These are phyloP conservation scores for Bacterosira constricta DNA, from an alignment of 108 stramenopile genomes.

Conservation along the genomic window DNA sequence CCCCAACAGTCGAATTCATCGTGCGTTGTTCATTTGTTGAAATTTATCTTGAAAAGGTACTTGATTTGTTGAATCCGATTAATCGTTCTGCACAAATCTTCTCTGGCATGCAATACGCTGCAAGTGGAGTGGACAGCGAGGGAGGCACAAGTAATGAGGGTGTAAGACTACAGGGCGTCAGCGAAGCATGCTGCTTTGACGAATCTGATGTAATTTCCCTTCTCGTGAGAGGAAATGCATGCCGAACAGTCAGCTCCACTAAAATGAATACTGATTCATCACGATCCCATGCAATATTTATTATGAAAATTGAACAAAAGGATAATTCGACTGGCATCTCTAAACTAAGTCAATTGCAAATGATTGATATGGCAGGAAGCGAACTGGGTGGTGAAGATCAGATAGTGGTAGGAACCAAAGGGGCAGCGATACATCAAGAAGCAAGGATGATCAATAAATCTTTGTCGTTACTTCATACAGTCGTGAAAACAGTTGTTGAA, in stretches of 20 bases:
- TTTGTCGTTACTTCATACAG: slow-evolving; percentile 68
- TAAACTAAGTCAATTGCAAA: slow-evolving; percentile 56
- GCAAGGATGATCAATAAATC: slow-evolving; percentile 84
- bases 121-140: background rate
- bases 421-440: slow-evolving; percentile 61
- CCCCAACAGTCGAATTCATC: slow-evolving; percentile 65
- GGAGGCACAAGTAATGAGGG: slow-evolving; percentile 15
- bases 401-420: slow-evolving; percentile 20
- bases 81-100: slow-evolving; percentile 37
- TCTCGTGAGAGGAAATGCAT: slow-evolving; percentile 76
- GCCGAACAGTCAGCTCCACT: slow-evolving; percentile 74
- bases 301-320: slow-evolving; percentile 68
- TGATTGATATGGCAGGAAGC: slow-evolving; percentile 91
- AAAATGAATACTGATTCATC: slow-evolving; percentile 83
- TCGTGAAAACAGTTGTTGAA: slow-evolving; percentile 70
- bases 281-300: slow-evolving; percentile 86
- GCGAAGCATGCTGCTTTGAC: slow-evolving; percentile 74
- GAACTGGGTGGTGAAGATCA: slow-evolving; percentile 60
- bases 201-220: slow-evolving; percentile 74
- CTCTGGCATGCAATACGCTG: background rate
- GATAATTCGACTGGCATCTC: slow-evolving; percentile 52
- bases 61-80: slow-evolving; percentile 83
- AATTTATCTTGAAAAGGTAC: slow-evolving; percentile 93
- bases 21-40: slow-evolving; percentile 92
- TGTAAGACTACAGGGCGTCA: slow-evolving; percentile 49